Conservation (phyloP, 352 stramenopile genomes). For the Blastocystis hominis region DNA sequence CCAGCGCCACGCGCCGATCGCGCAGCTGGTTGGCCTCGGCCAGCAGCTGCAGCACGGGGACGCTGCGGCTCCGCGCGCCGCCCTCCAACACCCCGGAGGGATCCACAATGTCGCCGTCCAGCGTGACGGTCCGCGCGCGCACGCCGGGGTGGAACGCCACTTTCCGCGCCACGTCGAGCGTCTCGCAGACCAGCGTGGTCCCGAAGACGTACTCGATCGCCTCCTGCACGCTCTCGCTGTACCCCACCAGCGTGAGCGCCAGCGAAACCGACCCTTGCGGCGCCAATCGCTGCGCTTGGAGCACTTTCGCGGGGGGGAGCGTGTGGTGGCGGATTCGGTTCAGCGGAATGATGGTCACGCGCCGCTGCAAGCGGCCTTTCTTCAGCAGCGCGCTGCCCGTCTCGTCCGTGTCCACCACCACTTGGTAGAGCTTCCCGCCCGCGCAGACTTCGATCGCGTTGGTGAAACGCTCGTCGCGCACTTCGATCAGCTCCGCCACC, state of each 20-base stretch:
- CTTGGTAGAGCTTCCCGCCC: constrained; percentile 92
- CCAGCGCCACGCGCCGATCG: background rate
- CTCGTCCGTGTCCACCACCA: constrained; percentile 95
- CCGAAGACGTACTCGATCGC: constrained; percentile 97
- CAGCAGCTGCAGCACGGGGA: background rate
- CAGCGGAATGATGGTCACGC: constrained; percentile 95
- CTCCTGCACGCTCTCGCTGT: constrained; percentile 80
- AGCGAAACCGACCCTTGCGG: background rate
- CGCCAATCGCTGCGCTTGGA: background rate
- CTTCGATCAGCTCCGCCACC: constrained; percentile 85
- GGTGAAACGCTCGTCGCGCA: constrained; percentile 80
- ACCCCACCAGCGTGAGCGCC: constrained; percentile 16
- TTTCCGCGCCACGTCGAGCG: constrained; percentile 60
- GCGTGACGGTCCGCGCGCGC: constrained; percentile 85
- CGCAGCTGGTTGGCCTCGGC: background rate
- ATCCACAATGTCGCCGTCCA: constrained; percentile 95
- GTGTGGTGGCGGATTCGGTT: constrained; percentile 83
- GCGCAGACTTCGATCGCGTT: constrained; percentile 92
- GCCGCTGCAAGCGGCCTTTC: constrained; percentile 83
- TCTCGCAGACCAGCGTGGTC: constrained; percentile 80
- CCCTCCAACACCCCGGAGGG: constrained; percentile 87
- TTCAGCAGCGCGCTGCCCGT: constrained; percentile 93
- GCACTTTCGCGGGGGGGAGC: constrained; percentile 51
- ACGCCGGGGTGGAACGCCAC: constrained; percentile 73
- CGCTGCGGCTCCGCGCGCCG: constrained; percentile 63